Conservation (phyloP, 352 stramenopile genomes). For the Phytophthora sansomeana region DNA sequence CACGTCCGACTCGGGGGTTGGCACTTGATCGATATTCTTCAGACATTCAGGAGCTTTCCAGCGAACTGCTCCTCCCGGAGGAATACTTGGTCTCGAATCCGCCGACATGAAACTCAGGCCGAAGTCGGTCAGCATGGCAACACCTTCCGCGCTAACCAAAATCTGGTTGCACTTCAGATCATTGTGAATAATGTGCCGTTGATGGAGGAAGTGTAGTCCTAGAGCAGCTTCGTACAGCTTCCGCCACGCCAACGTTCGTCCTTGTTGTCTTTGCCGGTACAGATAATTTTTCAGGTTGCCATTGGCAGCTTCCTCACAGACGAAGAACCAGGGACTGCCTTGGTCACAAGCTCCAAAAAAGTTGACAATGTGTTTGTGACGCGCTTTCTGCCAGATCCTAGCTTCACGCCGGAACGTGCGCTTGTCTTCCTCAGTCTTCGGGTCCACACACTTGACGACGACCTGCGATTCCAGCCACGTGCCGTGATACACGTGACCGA, state of each 20-base stretch:
- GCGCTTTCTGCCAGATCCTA: slow-evolving; percentile 22
- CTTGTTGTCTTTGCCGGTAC: slow-evolving; percentile 8
- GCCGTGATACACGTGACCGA: slow-evolving; percentile 20
- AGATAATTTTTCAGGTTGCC: slow-evolving; percentile 27
- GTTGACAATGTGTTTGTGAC: slow-evolving; percentile 28
- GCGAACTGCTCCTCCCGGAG: slow-evolving; percentile 12
- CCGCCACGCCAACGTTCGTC: slow-evolving; percentile 21
- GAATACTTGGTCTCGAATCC: slow-evolving; percentile 7
- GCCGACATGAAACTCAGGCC: slow-evolving; percentile 33
- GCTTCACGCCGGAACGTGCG: slow-evolving; percentile 27
- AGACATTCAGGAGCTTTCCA: slow-evolving; percentile 31
- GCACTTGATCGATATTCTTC: not conserved
- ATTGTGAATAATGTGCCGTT: slow-evolving; percentile 30
- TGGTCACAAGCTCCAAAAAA: slow-evolving; percentile 36
- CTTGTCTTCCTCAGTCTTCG: slow-evolving; percentile 15
- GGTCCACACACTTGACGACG: slow-evolving; percentile 31
- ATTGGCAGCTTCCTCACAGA: slow-evolving; percentile 26
- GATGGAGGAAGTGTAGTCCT: slow-evolving; percentile 30
- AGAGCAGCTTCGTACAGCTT: slow-evolving; percentile 39
- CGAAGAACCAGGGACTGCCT: slow-evolving; percentile 20
- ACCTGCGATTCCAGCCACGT: slow-evolving; percentile 26
- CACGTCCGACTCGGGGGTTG: slow-evolving; percentile 16
- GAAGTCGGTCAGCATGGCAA: slow-evolving; percentile 41
- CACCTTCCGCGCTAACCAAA: slow-evolving; percentile 31
- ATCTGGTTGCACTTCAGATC: slow-evolving; percentile 41